Conservation (phyloP, 805 yeast species). For the Diddensiella transvaalensis region DNA sequence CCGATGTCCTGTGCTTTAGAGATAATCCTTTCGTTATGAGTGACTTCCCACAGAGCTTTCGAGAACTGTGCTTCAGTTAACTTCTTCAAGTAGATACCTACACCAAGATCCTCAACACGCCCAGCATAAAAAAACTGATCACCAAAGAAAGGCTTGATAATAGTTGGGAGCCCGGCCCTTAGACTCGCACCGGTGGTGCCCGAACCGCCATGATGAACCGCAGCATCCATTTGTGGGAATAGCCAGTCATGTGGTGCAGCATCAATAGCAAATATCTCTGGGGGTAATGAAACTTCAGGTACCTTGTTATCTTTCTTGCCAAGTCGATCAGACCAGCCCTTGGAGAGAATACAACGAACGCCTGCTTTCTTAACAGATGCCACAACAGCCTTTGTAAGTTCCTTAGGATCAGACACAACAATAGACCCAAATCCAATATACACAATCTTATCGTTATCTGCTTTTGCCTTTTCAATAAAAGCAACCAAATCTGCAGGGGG, state of each 20-base stretch:
- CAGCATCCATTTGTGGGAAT: conserved; percentile 83
- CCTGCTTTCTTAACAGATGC: conserved; percentile 78
- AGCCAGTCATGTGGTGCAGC: conserved; percentile 91
- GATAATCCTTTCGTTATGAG: conserved; percentile 62
- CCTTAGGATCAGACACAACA: conserved; percentile 78
- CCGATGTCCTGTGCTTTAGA: conserved; percentile 65
- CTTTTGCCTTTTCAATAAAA: conserved; percentile 61
- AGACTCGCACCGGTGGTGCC: conserved; percentile 94
- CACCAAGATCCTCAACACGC: conserved; percentile 85
- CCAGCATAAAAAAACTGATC: conserved; percentile 92
- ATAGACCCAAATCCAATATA: conserved; percentile 96
- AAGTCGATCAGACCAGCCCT: conserved; percentile 89
- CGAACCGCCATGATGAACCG: conserved; percentile 96
- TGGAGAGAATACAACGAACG: conserved; percentile 81
- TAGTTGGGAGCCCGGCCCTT: conserved; percentile 81
- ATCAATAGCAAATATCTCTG: conserved; percentile 65
- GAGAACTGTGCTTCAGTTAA: conserved; percentile 61
- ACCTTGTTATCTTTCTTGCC: conserved; percentile 38
- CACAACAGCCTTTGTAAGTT: conserved; percentile 70
- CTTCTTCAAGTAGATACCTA: conserved; percentile 67
- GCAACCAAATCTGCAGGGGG: conserved; percentile 58
- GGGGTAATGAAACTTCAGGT: conserved; percentile 52
- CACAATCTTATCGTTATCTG: conserved; percentile 64
- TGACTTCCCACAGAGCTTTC: conserved; percentile 65
- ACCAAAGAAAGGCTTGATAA: conserved; percentile 92